Evolutionary conservation across 2,329 filamentous ascomycete species (phyloP).

Genomic region (Beauveria bassiana): DNA sequence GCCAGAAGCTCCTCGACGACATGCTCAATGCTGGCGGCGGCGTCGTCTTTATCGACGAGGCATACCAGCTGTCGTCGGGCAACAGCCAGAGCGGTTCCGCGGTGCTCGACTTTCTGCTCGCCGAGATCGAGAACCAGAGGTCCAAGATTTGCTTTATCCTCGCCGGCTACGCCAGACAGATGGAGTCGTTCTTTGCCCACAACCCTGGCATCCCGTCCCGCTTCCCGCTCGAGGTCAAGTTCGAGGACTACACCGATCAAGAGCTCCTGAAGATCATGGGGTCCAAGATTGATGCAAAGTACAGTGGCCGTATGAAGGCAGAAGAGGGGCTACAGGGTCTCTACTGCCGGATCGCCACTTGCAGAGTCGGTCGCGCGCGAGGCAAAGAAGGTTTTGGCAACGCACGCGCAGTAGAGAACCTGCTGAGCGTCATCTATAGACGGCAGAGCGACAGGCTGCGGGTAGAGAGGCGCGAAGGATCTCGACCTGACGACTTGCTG

Average conservation of each 20-base stretch:
- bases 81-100: conserved; percentile 49
- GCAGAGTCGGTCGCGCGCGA: conserved; percentile 53
- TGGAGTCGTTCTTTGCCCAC: conserved; percentile 70
- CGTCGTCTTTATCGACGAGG: conserved; percentile 70
- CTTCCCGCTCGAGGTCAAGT: conserved; percentile 58
- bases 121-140: conserved; percentile 63
- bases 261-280: conserved; percentile 58
- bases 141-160: conserved; percentile 66
- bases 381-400: conserved; percentile 66
- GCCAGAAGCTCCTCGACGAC: conserved; percentile 39
- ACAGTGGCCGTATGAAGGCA: conserved; percentile 45
- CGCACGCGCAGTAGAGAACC: conserved; percentile 60
- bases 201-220: conserved; percentile 65
- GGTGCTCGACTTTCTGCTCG: conserved; percentile 63
- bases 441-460: conserved; percentile 52
- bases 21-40: conserved; percentile 56
- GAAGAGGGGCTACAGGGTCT: conserved; percentile 53
- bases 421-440: conserved; percentile 41
- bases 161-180: conserved; percentile 65
- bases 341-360: conserved; percentile 54
- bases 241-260: conserved; percentile 59
- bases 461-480: conserved; percentile 33
- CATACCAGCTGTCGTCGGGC: conserved; percentile 61
- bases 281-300: conserved; percentile 46
- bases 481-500: conserved; percentile 45